Evolutionary conservation across 23 red algal genomes (phyloP).

Genomic region (Gracilaria caudata): DNA sequence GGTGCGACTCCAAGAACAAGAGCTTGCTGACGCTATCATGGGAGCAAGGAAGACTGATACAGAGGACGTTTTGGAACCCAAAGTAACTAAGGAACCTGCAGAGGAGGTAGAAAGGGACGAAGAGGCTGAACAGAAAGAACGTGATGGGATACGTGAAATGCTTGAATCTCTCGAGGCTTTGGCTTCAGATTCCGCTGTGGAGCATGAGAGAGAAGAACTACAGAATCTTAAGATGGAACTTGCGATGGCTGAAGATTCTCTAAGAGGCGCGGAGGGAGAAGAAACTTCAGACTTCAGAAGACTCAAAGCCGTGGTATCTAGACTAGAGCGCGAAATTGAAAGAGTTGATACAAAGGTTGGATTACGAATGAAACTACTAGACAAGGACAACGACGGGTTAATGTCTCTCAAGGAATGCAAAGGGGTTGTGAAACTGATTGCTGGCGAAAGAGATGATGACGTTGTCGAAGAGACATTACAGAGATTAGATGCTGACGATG

Average conservation of each 20-base stretch:
- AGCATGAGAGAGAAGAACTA: slow-evolving; percentile 83
- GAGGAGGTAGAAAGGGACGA: slow-evolving; percentile 50
- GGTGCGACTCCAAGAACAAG: slow-evolving; percentile 28
- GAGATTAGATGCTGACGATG: slow-evolving; percentile 84
- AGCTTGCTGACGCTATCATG: slow-evolving; percentile 34
- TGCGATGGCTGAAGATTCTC: slow-evolving; percentile 68
- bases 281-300: slow-evolving; percentile 74
- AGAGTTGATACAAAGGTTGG: slow-evolving; percentile 92
- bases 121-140: slow-evolving; percentile 61
- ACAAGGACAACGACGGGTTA: slow-evolving; percentile 96
- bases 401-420: slow-evolving; percentile 87
- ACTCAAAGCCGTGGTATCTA: slow-evolving; percentile 69
- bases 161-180: slow-evolving; percentile 81
- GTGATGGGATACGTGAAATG: slow-evolving; percentile 63
- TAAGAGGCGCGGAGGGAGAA: slow-evolving; percentile 47
- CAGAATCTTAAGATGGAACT: slow-evolving; percentile 92
- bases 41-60: neutral
- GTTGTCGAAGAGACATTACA: slow-evolving; percentile 75
- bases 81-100: slow-evolving; percentile 20
- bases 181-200: slow-evolving; percentile 79
- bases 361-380: slow-evolving; percentile 89
- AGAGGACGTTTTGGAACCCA: neutral
- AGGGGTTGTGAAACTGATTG: slow-evolving; percentile 55
- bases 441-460: slow-evolving; percentile 70
- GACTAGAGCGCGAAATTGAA: slow-evolving; percentile 88